These are phyloP conservation scores for Seiridium unicorne DNA, from an alignment of 2,329 filamentous ascomycete species.

Conservation along the genomic window DNA sequence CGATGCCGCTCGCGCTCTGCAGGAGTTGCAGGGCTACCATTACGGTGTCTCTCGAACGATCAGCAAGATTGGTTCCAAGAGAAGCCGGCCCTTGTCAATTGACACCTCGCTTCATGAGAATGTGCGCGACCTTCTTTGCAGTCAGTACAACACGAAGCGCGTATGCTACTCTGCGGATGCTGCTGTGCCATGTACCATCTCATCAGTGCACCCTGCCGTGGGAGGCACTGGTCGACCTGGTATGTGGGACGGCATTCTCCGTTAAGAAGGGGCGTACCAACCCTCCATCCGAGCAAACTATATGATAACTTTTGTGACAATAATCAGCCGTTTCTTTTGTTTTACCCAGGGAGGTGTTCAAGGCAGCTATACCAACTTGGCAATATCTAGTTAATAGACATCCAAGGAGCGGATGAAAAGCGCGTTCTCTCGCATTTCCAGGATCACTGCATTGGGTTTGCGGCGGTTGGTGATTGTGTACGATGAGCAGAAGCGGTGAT, in stretches of 20 bases:
- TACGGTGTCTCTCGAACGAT: conserved; percentile 28
- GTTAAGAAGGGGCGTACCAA: conserved; percentile 33
- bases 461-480: conserved; percentile 26
- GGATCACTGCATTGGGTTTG: conserved; percentile 32
- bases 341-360: conserved; percentile 16
- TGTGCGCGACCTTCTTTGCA: conserved; percentile 59
- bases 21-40: conserved; percentile 55
- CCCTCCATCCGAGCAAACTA: conserved; percentile 12
- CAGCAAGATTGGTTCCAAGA: conserved; percentile 48
- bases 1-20: conserved; percentile 57
- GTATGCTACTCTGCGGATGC: conserved; percentile 65
- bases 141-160: conserved; percentile 54
- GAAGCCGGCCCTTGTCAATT: conserved; percentile 56
- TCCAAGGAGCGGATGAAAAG: conserved; percentile 36
- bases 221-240: conserved; percentile 55
- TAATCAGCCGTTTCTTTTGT: conserved; percentile 31
- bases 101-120: conserved; percentile 65
- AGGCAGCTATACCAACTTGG: conserved; percentile 27
- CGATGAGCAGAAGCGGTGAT: conserved; percentile 20
- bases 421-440: conserved; percentile 40
- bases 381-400: conserved; percentile 30
- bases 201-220: conserved; percentile 46
- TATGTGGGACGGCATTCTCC: conserved; percentile 67
- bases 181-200: conserved; percentile 41
- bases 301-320: conserved; percentile 24